Percentiles rank a stretch among this genome's conserved stretches.
Evolutionary conservation across 768 basidiomycete genomes (phyloP).

Genomic region (Boletus eberwhitei): DNA sequence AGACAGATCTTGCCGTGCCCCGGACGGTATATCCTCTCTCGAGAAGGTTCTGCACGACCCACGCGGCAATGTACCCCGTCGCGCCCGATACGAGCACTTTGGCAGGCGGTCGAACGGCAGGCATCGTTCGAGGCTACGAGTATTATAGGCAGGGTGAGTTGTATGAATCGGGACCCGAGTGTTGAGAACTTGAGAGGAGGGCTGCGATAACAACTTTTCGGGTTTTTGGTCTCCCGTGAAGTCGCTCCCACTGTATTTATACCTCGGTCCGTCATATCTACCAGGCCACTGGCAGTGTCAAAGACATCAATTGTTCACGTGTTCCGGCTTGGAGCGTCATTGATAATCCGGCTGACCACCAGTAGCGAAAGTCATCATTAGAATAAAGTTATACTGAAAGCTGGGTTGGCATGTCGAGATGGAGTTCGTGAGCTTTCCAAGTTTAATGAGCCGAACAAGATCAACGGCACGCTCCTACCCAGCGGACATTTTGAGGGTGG

Average conservation of each 20-base stretch:
- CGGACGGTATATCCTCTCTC: conserved; percentile 61
- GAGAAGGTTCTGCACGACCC: conserved; percentile 55
- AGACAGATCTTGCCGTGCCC: conserved; percentile 59
- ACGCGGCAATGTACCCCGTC: conserved; percentile 30
- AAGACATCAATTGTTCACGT: not conserved
- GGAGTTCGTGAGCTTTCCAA: not conserved
- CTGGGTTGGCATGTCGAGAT: not conserved
- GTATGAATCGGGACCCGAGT: not conserved
- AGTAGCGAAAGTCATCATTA: not conserved
- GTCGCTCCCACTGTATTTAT: not conserved
- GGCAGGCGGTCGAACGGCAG: conserved; percentile 22
- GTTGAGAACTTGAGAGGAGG: too few relatives aligned
- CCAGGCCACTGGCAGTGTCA: too few relatives aligned
- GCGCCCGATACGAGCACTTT: conserved; percentile 32
- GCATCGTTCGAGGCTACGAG: conserved; percentile 15
- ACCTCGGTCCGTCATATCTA: not conserved
- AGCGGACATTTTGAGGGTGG: too few relatives aligned
- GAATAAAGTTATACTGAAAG: too few relatives aligned
- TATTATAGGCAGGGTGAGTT: not conserved
- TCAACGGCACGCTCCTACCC: too few relatives aligned
- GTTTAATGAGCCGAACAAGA: not conserved
- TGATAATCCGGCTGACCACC: not conserved
- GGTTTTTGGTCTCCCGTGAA: not conserved
- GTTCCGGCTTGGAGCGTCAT: not conserved
- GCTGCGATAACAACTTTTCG: not conserved